Percentiles rank a stretch among this genome's conserved stretches.
Conservation (phyloP, 768 basidiomycete genomes). For the Jaapia argillacea region DNA sequence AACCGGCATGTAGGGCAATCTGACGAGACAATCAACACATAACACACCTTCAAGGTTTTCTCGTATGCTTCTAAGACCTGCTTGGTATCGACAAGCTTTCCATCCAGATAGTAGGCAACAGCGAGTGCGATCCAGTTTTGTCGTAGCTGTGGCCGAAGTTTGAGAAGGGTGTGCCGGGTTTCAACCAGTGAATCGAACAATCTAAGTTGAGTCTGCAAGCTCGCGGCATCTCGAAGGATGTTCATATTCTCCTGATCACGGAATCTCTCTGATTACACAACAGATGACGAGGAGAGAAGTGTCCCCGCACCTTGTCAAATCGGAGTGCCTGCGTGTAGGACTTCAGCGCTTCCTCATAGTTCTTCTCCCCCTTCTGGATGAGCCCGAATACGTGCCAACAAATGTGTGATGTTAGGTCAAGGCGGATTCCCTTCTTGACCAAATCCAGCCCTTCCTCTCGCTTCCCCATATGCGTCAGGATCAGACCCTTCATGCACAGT, state of each 20-base stretch:
- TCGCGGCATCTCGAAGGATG: slow-evolving; percentile 83
- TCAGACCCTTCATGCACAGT: slow-evolving; percentile 90
- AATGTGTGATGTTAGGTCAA: slow-evolving; percentile 85
- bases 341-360: slow-evolving; percentile 89
- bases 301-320: slow-evolving; percentile 72
- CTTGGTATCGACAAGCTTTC: slow-evolving; percentile 60
- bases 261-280: too few species aligned
- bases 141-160: slow-evolving; percentile 70
- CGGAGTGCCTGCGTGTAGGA: slow-evolving; percentile 85
- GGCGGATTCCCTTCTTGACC: slow-evolving; percentile 73
- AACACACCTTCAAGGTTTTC: slow-evolving; percentile 55
- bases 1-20: slow-evolving; percentile 5
- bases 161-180: slow-evolving; percentile 73
- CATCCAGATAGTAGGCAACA: slow-evolving; percentile 80
- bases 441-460: slow-evolving; percentile 76
- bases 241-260: slow-evolving; percentile 87
- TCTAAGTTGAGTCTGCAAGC: slow-evolving; percentile 82
- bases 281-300: not conserved
- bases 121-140: slow-evolving; percentile 87
- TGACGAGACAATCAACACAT: not conserved
- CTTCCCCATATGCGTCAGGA: slow-evolving; percentile 70
- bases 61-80: slow-evolving; percentile 68
- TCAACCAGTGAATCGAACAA: slow-evolving; percentile 71
- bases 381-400: slow-evolving; percentile 98
- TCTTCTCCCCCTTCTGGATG: slow-evolving; percentile 88